phyloP scores from a whole-genome alignment of 352 stramenopile species.

The Blastocystis sp. region DNA sequence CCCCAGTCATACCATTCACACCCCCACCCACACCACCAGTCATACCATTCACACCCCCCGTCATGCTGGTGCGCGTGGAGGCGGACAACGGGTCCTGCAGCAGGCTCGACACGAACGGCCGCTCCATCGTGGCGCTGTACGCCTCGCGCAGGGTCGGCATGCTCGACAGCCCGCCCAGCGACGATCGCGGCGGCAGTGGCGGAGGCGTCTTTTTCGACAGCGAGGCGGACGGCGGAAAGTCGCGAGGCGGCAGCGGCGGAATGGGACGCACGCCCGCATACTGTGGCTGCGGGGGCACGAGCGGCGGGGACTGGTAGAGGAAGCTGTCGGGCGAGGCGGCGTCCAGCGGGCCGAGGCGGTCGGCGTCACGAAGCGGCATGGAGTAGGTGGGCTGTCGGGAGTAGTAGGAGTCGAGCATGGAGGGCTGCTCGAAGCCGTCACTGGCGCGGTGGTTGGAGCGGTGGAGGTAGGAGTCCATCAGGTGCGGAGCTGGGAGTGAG shows the following conservation, averaged over 20 bases:
- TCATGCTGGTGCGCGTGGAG: background rate
- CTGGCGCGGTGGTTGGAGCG: background rate
- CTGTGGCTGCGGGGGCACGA: background rate
- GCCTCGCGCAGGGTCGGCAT: conserved; percentile 14
- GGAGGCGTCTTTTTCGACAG: background rate
- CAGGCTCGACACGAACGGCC: background rate
- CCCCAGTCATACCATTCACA: too few species aligned
- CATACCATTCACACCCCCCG: too few species aligned
- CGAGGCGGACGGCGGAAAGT: background rate
- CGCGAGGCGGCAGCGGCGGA: background rate
- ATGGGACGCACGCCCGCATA: background rate
- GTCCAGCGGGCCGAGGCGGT: background rate
- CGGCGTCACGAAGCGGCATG: background rate
- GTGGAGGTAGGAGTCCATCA: background rate
- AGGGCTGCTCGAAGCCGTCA: background rate
- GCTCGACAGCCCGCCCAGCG: background rate
- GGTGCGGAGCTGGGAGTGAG: background rate
- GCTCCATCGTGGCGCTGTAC: background rate
- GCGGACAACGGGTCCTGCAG: background rate
- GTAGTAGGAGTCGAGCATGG: background rate
- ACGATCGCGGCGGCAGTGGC: conserved; percentile 51
- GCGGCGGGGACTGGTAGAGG: conserved; percentile 19
- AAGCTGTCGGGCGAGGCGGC: conserved; percentile 1
- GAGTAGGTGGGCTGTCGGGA: background rate
- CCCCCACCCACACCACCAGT: too few species aligned